Base-by-base conservation (phyloP, 2,329 filamentous ascomycete species). In the Akanthomyces uredinophilus region DNA sequence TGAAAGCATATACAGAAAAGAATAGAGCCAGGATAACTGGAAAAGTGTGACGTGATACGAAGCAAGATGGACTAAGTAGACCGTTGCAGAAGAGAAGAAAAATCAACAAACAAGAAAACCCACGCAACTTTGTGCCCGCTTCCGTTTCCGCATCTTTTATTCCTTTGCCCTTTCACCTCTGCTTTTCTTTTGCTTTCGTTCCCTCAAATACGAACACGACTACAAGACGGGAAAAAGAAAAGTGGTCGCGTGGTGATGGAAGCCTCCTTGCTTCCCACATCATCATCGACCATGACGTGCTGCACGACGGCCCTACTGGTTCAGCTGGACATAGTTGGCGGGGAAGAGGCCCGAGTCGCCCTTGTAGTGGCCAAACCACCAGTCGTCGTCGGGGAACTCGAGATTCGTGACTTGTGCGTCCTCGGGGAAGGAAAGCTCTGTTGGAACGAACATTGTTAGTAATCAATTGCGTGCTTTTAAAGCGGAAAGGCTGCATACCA, bases 351-450 rank as follows among this genome's bases (percentile, higher is more conserved):
- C 95, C 35, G 84, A 84, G 63, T 88, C 84, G 56, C 92, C 92
- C 29, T 87, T 82, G 75, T 89, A 96, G 70, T 90, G 87, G 63
- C 95, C 95, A 69, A 94, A 90, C 95, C 95, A 99, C 95, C 95
- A 99, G 73, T 99, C 95, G 67, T 98, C 94, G 70, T 98, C 95
- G 2, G 95, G 95, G 76, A 98, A 98, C 79, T 97, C 91, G 66
- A 99, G 79, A 71, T 89, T 84, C 32, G 84, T 89, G 68, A 99
- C 89, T 65, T 81, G 92, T 44, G 90, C 94, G 35, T 90, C 89
- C 70, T 99, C 95, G 3, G 92, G 91, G 79, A 99, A 99, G 73
- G 89, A 92, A 66, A 87, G 71, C 68, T 87, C 84, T 87, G n/a
- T 43, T 32, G 13, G 13, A 35, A 32, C 86, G 70, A 64, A 61